phyloP scores from a whole-genome alignment of 371 early-diverging fungal species.

The Blakeslea trispora region DNA sequence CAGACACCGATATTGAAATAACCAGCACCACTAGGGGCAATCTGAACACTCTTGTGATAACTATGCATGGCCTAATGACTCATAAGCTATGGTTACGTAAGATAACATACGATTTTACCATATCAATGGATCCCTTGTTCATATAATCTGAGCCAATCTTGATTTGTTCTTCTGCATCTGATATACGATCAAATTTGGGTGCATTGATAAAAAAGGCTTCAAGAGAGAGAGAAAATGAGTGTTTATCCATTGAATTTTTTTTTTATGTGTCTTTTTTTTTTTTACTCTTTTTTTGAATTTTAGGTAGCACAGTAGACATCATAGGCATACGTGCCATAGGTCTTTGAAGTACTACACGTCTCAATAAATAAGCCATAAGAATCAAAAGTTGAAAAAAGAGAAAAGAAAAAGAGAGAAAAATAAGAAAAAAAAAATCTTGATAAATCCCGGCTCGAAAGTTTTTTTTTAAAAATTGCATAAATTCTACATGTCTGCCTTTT shows the following conservation, averaged over 20 bases:
- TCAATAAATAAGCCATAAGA: too few species aligned
- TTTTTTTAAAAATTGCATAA: too few species aligned
- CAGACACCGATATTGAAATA: conserved; percentile 84
- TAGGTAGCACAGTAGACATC: too few species aligned
- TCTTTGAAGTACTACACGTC: too few species aligned
- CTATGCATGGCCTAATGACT: conserved; percentile 48
- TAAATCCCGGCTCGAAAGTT: too few species aligned
- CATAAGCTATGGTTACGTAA: neutral
- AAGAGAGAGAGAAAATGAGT: too few species aligned
- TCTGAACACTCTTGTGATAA: conserved; percentile 48
- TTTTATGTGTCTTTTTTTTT: too few species aligned
- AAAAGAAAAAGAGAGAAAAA: too few species aligned
- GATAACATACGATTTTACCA: conserved; percentile 27
- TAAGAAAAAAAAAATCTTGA: too few species aligned
- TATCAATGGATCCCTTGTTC: conserved; percentile 46
- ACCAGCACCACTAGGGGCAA: conserved; percentile 56
- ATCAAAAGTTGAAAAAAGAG: neutral
- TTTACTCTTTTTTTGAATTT: too few species aligned
- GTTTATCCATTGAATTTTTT: too few species aligned
- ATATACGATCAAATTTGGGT: conserved; percentile 32
- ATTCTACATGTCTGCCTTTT: neutral
- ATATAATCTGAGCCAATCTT: conserved; percentile 42
- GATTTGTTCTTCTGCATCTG: conserved; percentile 49
- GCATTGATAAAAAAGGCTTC: conserved; percentile 31
- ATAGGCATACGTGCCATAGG: too few species aligned